phyloP scores from a whole-genome alignment of 495 filamentous ascomycete genomes.

The Acidomyces sp. region DNA sequence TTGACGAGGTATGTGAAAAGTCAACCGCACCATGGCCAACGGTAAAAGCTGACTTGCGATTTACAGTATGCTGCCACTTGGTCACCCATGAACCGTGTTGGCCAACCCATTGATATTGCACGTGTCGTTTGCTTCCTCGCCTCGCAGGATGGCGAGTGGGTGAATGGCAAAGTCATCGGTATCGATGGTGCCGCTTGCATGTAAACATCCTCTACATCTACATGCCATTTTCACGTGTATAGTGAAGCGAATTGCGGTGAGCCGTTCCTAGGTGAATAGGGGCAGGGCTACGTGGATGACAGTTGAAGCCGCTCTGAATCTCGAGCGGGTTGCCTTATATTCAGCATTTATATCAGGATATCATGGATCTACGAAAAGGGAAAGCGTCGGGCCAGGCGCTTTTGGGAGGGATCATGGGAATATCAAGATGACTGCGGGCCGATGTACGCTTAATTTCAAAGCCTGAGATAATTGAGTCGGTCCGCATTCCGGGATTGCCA shows the following conservation, averaged over 20 bases:
- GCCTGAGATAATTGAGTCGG: too few relatives aligned
- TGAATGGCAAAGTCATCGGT: constrained; percentile 46
- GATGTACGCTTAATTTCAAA: too few relatives aligned
- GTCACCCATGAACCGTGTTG: constrained; percentile 48
- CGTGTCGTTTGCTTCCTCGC: constrained; percentile 53
- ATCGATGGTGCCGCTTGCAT: constrained; percentile 28
- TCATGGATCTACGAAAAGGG: too few relatives aligned
- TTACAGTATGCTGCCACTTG: constrained; percentile 37
- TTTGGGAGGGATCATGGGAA: too few relatives aligned
- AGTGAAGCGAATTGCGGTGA: too few relatives aligned
- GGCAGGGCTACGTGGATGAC: too few relatives aligned
- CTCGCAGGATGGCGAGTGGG: constrained; percentile 52
- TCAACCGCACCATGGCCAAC: background rate
- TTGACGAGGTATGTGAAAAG: constrained; percentile 25
- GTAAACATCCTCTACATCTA: constrained; percentile 17
- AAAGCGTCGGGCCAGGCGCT: too few relatives aligned
- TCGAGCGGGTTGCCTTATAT: too few relatives aligned
- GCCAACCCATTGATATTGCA: constrained; percentile 50
- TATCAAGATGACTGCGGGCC: too few relatives aligned
- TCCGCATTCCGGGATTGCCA: too few relatives aligned
- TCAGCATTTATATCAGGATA: too few relatives aligned
- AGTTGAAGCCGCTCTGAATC: too few relatives aligned
- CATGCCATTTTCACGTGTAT: constrained; percentile 5
- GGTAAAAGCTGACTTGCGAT: background rate
- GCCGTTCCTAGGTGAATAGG: constrained; percentile 2